Conservation (phyloP, 306 rosid genomes). For the Castanea crenata region DNA sequence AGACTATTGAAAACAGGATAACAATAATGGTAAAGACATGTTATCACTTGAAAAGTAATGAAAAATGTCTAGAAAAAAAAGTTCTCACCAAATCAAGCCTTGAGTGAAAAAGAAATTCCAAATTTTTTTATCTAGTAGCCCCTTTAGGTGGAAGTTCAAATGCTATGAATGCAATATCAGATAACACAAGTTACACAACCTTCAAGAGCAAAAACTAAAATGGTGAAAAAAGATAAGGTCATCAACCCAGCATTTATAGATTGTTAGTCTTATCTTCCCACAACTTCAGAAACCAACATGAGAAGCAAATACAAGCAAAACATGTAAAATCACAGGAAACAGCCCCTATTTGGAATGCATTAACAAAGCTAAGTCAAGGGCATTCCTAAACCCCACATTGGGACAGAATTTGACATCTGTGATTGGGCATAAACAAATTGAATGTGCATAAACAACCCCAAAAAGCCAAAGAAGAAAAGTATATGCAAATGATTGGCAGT, state of each 20-base stretch:
- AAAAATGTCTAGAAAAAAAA: neutral
- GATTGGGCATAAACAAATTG: too few species aligned
- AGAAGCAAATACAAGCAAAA: neutral
- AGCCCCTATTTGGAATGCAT: conserved; percentile 16
- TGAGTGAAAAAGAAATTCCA: conserved; percentile 90
- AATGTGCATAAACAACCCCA: too few species aligned
- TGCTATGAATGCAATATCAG: conserved; percentile 92
- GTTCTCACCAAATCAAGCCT: conserved; percentile 87
- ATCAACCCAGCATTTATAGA: neutral
- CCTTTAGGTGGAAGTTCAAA: conserved; percentile 97
- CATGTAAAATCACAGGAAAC: neutral
- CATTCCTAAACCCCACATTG: neutral
- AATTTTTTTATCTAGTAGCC: conserved; percentile 80
- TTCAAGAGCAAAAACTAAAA: conserved; percentile 40
- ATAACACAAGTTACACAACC: conserved; percentile 52
- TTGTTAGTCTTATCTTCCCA: neutral
- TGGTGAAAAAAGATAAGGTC: neutral
- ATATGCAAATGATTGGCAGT: too few species aligned
- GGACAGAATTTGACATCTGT: too few species aligned
- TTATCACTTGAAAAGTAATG: neutral
- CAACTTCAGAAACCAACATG: neutral
- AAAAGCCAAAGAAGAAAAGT: too few species aligned
- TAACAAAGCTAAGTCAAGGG: neutral
- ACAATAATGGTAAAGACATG: neutral
- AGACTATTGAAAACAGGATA: neutral